These are phyloP conservation scores for Aspergillus vadensis DNA, from an alignment of 2,329 filamentous ascomycete species.

Conservation along the genomic window DNA sequence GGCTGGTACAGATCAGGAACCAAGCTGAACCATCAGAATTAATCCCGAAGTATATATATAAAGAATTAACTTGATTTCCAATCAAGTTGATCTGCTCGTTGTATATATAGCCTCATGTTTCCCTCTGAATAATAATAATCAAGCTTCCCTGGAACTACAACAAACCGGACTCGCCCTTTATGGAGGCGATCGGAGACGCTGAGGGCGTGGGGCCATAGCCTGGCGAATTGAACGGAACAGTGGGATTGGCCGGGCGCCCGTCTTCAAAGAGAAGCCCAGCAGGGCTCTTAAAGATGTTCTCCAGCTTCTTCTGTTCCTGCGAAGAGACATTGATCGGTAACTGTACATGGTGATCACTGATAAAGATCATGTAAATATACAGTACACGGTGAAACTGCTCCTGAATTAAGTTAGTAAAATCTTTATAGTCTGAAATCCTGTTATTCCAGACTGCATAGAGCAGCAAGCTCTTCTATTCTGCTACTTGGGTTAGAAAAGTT, in stretches of 20 bases:
- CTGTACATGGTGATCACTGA: conserved; percentile 62
- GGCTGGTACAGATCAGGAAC: no score
- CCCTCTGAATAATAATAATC: no score
- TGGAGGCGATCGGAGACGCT: background rate
- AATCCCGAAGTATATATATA: no score
- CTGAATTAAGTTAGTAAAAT: conserved; percentile 29
- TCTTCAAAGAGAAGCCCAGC: conserved; percentile 45
- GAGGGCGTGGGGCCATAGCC: no score
- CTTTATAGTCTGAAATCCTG: background rate
- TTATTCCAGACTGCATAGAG: conserved; percentile 5
- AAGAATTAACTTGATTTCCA: no score
- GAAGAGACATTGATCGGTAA: conserved; percentile 68
- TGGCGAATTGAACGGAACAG: conserved; percentile 38
- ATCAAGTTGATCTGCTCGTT: no score
- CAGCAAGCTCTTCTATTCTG: conserved; percentile 54
- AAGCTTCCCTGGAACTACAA: no score
- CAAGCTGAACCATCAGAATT: no score
- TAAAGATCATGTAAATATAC: conserved; percentile 63
- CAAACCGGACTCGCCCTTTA: background rate
- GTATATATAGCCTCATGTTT: no score
- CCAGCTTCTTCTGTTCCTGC: conserved; percentile 56
- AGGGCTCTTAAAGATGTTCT: conserved; percentile 59
- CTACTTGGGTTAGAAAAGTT: conserved; percentile 62
- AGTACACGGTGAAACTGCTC: conserved; percentile 58
- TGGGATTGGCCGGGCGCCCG: conserved; percentile 38